A percentile compares a stretch with the other conserved stretches of the same genome.
Conservation (phyloP, 495 filamentous ascomycete species). For the Lichina pygmaea region DNA sequence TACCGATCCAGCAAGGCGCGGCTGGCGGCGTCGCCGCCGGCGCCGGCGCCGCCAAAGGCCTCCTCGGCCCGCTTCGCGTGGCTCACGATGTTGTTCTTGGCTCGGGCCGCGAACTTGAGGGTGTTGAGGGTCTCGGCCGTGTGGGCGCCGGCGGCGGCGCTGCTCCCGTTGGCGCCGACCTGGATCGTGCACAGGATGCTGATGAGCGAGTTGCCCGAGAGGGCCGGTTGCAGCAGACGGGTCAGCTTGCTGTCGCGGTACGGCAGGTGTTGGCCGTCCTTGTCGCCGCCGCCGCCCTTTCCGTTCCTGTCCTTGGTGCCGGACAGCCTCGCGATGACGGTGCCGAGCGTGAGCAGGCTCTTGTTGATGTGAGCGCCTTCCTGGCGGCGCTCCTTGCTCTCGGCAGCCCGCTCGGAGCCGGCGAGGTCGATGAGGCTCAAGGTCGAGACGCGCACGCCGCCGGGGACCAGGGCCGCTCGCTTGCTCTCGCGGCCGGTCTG, state of each 20-base stretch:
- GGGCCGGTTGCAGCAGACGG: slow-evolving; percentile 66
- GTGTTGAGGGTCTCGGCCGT: slow-evolving; percentile 83
- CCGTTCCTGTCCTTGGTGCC: slow-evolving; percentile 65
- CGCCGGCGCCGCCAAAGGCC: slow-evolving; percentile 27
- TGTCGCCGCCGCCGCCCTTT: slow-evolving; percentile 26
- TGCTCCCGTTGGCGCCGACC: slow-evolving; percentile 36
- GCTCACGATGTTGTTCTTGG: slow-evolving; percentile 93
- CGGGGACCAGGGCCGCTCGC: slow-evolving; percentile 50
- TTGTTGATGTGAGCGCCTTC: slow-evolving; percentile 98
- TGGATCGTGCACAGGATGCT: slow-evolving; percentile 94
- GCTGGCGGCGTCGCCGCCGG: slow-evolving; percentile 45
- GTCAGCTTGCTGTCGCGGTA: slow-evolving; percentile 96
- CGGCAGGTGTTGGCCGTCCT: slow-evolving; percentile 70
- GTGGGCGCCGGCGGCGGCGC: slow-evolving; percentile 34
- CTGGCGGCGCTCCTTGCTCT: slow-evolving; percentile 77
- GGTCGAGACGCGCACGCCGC: slow-evolving; percentile 85
- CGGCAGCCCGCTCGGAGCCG: slow-evolving; percentile 83
- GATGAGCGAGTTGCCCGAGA: slow-evolving; percentile 82
- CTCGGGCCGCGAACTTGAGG: slow-evolving; percentile 83
- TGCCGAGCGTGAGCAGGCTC: slow-evolving; percentile 81
- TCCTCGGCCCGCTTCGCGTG: slow-evolving; percentile 92
- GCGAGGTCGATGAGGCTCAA: slow-evolving; percentile 89
- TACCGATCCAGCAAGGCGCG: slow-evolving; percentile 80
- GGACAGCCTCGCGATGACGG: slow-evolving; percentile 68
- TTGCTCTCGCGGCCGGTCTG: slow-evolving; percentile 30